Evolutionary conservation across 208 protist genomes (phyloP).

Genomic region (Vickermania ingenoplastis): DNA sequence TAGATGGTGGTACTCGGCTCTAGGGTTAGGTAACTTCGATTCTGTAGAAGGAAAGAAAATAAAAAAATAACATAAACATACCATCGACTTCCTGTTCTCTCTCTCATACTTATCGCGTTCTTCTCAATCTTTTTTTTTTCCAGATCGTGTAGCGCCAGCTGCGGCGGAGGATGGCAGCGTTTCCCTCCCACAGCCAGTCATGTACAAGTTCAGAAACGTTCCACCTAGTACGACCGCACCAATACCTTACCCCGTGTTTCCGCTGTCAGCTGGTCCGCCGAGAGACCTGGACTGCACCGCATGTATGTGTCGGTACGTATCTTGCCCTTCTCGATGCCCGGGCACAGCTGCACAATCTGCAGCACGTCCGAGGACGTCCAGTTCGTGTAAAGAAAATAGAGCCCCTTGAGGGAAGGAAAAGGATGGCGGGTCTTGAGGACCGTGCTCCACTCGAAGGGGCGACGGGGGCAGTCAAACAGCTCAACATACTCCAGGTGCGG

Average conservation of each 20-base stretch:
- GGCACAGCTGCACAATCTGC: not conserved
- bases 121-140: too few species aligned
- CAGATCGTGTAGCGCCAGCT: too few species aligned
- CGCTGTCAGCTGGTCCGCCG: not conserved
- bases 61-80: too few species aligned
- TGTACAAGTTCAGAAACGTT: too few species aligned
- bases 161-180: too few species aligned
- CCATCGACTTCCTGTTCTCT: too few species aligned
- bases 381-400: not conserved
- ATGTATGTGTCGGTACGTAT: slow-evolving; percentile 1
- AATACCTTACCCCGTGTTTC: not conserved
- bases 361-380: not conserved
- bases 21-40: too few species aligned
- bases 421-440: not conserved
- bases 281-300: not conserved
- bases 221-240: not conserved
- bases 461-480: not conserved
- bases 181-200: too few species aligned
- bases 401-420: not conserved
- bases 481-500: not conserved
- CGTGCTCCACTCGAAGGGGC: not conserved
- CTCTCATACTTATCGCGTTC: too few species aligned
- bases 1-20: too few species aligned
- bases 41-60: too few species aligned
- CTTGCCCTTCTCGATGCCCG: slow-evolving; percentile 1